phyloP scores from a whole-genome alignment of 225 moss, liverwort and hornwort species.

The Sphagnum tenellum region DNA sequence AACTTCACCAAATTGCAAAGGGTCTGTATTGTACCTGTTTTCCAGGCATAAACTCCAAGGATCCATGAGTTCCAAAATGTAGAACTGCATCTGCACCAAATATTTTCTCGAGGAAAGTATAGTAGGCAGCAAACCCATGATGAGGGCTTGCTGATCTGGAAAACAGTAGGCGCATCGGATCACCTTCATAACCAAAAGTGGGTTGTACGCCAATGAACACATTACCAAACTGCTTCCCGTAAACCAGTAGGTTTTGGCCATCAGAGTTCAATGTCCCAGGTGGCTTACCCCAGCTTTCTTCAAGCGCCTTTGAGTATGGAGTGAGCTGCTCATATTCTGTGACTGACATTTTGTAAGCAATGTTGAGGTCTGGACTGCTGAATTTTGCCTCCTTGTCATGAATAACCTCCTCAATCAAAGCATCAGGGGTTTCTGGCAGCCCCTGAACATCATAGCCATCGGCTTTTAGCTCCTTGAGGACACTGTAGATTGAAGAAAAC shows the following conservation, averaged over 20 bases:
- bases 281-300: constrained; percentile 98
- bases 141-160: constrained; percentile 97
- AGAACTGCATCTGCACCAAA: constrained; percentile 88
- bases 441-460: constrained; percentile 94
- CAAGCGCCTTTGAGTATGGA: constrained; percentile 80
- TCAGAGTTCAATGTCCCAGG: constrained; percentile 89
- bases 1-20: too few species aligned
- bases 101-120: constrained; percentile 80
- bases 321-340: constrained; percentile 87
- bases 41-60: constrained; percentile 96
- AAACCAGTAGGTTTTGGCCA: constrained; percentile 83
- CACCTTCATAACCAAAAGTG: constrained; percentile 96
- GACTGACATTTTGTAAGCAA: constrained; percentile 86
- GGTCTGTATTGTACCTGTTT: constrained; percentile 44
- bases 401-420: constrained; percentile 83
- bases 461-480: constrained; percentile 68
- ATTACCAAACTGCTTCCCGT: constrained; percentile 91
- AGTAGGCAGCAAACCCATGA: constrained; percentile 98
- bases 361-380: constrained; percentile 88
- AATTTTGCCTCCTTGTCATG: constrained; percentile 97
- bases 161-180: constrained; percentile 95
- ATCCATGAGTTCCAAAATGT: constrained; percentile 97
- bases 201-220: constrained; percentile 96
- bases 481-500: constrained; percentile 94
- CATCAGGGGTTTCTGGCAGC: constrained; percentile 72